Evolutionary conservation across 148 eudicot species (phyloP), one percentile per base, ranked within the genome.

Genomic region (Vaccinium darrowii): DNA sequence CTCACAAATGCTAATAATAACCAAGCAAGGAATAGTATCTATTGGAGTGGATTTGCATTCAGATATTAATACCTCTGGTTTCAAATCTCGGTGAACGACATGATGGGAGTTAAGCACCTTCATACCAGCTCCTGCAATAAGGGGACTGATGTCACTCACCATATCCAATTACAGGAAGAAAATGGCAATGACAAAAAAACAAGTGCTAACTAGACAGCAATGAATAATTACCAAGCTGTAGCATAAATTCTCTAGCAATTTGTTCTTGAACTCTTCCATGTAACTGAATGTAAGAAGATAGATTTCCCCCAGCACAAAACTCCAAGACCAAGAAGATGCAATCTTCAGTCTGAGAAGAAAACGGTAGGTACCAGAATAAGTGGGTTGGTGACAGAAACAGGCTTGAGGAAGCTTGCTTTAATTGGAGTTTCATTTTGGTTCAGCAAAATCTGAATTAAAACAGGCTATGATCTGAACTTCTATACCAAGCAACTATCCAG

Each of bases 301-400:
- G 86, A 84, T 82, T 79, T n/a, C 93, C 93, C 11, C 91, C 91
- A 73, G 88, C 86, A 87, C 91, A 91, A 50, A 89, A 91, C 79
- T 91, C 93, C 82, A 89, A 85, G 23, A 89, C 91, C 84, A 89
- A 83, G 83, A 62, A 84, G 7, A 88, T 54, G 76, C 89, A 87
- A 51, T 80, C 90, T 78, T 88, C 89, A 63, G 62, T 88, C 93
- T 91, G 83, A 81, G n/a, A 25, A 86, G 23, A 80, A n/a, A 57
- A 57, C 10, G 16, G 50, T 23, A 56, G 9, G 7, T 57, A 15
- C 79, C 3, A 76, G 79, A 19, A 21, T 76, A 21, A 74, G 50
- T n/a, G 30, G 53, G 6, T 76, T n/a, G 36, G 30, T 16, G 49
- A 54, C 7, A 4, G 21, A 57, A 56, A 30, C 19, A 30, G 16